Conservation (phyloP, 2,329 filamentous ascomycete genomes). For the Cladophialophora psammophila region DNA sequence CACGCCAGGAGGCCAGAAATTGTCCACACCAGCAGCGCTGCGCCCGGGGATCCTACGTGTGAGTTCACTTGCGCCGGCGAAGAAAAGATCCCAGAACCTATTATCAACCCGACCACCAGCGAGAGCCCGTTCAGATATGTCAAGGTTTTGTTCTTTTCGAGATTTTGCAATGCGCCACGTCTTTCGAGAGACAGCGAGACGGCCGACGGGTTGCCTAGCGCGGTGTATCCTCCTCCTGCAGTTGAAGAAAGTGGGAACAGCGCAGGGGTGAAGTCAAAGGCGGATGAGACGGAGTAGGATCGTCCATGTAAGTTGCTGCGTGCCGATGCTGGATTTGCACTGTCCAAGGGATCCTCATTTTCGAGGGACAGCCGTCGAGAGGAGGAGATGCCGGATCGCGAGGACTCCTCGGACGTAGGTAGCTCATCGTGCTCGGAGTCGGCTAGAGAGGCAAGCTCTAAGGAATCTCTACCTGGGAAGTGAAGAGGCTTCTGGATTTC, state of each 20-base stretch:
- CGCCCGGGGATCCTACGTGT: slow-evolving; percentile 89
- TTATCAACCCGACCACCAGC: slow-evolving; percentile 89
- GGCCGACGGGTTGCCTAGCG: slow-evolving; percentile 78
- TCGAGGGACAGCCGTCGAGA: slow-evolving; percentile 89
- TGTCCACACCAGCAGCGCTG: slow-evolving; percentile 87
- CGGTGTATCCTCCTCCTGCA: slow-evolving; percentile 77
- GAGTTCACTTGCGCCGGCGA: slow-evolving; percentile 91
- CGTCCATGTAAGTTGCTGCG: slow-evolving; percentile 62
- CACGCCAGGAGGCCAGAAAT: slow-evolving; percentile 92
- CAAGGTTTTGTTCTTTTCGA: slow-evolving; percentile 95
- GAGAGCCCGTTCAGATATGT: slow-evolving; percentile 94
- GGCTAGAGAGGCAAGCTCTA: slow-evolving; percentile 94
- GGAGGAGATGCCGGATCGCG: slow-evolving; percentile 85
- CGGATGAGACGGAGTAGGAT: slow-evolving; percentile 88
- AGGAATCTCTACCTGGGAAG: slow-evolving; percentile 77
- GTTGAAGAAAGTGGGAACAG: slow-evolving; percentile 92
- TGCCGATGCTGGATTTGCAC: slow-evolving; percentile 57
- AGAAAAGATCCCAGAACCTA: slow-evolving; percentile 95
- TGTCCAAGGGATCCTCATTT: slow-evolving; percentile 77
- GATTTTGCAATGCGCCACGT: slow-evolving; percentile 70
- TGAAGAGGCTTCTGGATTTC: slow-evolving; percentile 35
- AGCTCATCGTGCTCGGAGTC: slow-evolving; percentile 73
- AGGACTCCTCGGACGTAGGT: slow-evolving; percentile 70
- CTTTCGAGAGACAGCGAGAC: slow-evolving; percentile 52
- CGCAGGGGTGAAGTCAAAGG: slow-evolving; percentile 93